Evolutionary conservation across 257 asterid species (phyloP), one percentile per base, ranked within the genome.

Genomic region (Leonotis leonurus): DNA sequence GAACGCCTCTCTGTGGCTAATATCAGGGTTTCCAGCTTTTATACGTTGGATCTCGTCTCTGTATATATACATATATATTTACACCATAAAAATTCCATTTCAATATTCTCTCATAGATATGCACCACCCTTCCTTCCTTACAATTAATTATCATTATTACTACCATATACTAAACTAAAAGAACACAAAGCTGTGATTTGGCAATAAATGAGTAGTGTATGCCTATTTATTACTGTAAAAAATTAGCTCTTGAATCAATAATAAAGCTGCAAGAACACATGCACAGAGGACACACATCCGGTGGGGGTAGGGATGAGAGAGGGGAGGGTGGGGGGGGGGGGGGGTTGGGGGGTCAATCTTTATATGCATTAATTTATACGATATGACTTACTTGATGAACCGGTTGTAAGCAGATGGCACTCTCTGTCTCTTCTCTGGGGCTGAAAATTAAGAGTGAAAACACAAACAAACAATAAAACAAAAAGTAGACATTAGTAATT

Each of bases 21-120:
- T 92, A 86, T 92, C 98, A 72, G 98, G 98, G 84, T 92, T 92
- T 78, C 90, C 97, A 56, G 98, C 97, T 83, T 92, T 92, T 87
- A 92, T 92, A 71, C 98, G 97, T 80, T 92, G 98, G 93, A 92
- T 92, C 89, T 92, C 98, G 80, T 92, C 98, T 95, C 97, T 92
- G 80, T 74, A 69, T 13, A 17, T n/a, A n/a, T n/a, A n/a, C n/a
- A n/a, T n/a, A n/a, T n/a, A n/a, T n/a, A 27, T 27, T 6, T 30
- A 46, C 18, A 33, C 39, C 39, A 33, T 8, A 10, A 33, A n/a
- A n/a, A 26, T 37, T 43, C 25, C 43, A 33, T n/a, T n/a, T n/a
- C n/a, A n/a, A n/a, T n/a, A n/a, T 56, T 62, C 64, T 27, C 6
- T 40, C 71, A 29, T 10, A 56, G 32, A 50, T 32, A 43, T 27